Evolutionary conservation across 1,284 basidiomycete species (phyloP), one percentile per base, ranked within the genome.

Genomic region (Trametes sp.): DNA sequence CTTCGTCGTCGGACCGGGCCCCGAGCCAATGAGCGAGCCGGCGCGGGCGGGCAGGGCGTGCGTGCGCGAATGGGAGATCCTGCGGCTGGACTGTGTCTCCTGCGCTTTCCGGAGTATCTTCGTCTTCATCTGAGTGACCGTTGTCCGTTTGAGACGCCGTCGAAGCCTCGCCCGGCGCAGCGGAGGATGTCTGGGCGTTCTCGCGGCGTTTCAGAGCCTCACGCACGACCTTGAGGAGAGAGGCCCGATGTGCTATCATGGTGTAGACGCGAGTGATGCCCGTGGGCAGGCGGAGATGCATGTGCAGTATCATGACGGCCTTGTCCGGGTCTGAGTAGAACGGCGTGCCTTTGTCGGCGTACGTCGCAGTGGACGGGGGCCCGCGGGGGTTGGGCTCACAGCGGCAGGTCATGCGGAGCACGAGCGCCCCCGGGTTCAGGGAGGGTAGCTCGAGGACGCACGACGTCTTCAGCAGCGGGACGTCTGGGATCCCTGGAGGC

Each of bases 371-470:
- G 21, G 50, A 28, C 5, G 42, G 49, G 13, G 63, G 57, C 21
- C 75, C 74, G 6, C 74, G 64, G 2, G 81, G 82, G 61, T 82
- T 83, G 2, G 83, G 83, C 64, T 84, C 82, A 9, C 75, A 76
- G 4, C 82, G 76, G 62, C 80, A 82, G 4, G 75, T 73, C 48
- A 83, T 75, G 33, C 66, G 72, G 19, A 73, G 58, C 26, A 80
- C 68, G 4, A 54, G 71, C 61, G 44, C 69, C 59, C 28, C 71
- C 57, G 8, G 63, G 59, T 53, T 28, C 9, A 83, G 72, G 4
- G 55, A 36, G 2, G 82, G 83, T 2, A 85, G 77, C 7, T 64
- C 61, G 57, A 77, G 70, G 23, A 62, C 73, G 66, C 69, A 61
- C 31, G 51, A 48, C 4, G 63, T 65, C 51, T 63, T 38, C 13